These are phyloP conservation scores for Penicillium sp. DNA, from an alignment of 2,329 filamentous ascomycete genomes.

Conservation along the genomic window DNA sequence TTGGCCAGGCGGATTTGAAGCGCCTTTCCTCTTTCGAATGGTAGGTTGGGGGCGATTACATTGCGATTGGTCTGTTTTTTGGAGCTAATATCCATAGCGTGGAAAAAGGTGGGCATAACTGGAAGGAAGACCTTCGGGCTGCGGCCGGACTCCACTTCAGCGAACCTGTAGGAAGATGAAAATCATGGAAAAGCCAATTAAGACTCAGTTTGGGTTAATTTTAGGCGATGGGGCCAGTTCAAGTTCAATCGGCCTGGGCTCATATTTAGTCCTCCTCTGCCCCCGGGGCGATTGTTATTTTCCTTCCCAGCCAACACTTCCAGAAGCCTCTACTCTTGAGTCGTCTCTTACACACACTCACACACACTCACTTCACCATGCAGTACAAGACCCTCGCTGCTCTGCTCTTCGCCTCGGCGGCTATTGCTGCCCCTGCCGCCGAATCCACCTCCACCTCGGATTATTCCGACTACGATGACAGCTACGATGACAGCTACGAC, in stretches of 20 bases:
- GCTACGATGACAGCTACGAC: not conserved
- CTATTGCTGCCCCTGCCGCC: constrained; percentile 7
- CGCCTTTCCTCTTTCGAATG: not conserved
- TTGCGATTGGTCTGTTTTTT: constrained; percentile 11
- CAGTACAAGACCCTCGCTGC: constrained; percentile 7
- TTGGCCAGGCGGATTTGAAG: not conserved
- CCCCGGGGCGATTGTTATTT: not conserved
- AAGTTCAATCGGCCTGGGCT: not conserved
- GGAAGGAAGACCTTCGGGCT: constrained; percentile 1
- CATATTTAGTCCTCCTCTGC: not conserved
- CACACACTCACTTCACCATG: not conserved
- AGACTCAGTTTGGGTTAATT: constrained; percentile 11
- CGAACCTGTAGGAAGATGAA: not conserved
- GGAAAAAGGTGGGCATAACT: not conserved
- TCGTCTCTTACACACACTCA: not conserved
- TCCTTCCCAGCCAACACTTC: not conserved
- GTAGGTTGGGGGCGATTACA: constrained; percentile 10
- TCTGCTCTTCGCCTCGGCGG: constrained; percentile 6
- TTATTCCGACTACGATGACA: not conserved
- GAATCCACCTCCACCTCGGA: not conserved
- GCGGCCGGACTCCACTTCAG: not conserved
- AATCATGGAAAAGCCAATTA: constrained; percentile 1
- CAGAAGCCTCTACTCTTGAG: not conserved
- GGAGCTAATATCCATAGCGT: constrained; percentile 5
- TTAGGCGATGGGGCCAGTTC: not conserved